phyloP scores from a whole-genome alignment of 148 eudicot species.

The Pharnaceum exiguum region DNA sequence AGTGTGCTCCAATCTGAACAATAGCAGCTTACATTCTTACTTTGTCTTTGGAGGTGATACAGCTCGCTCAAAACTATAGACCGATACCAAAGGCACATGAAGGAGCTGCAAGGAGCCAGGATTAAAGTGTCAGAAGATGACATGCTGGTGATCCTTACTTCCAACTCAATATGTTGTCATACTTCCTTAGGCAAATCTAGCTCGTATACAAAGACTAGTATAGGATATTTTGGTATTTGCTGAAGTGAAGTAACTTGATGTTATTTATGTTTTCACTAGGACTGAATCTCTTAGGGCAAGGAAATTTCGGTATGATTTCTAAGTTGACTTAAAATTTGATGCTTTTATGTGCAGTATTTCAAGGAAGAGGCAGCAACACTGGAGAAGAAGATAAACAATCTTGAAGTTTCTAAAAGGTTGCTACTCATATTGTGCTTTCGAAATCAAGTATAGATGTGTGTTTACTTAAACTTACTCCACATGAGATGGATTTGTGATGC shows the following conservation, averaged over 20 bases:
- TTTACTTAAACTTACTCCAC: too few species aligned
- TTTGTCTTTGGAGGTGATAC: constrained; percentile 19
- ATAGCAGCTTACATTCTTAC: not conserved
- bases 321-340: not conserved
- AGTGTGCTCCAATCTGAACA: not conserved
- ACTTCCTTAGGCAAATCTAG: too few species aligned
- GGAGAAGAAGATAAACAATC: constrained; percentile 34
- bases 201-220: too few species aligned
- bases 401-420: constrained; percentile 52
- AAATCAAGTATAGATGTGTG: too few species aligned
- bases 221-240: too few species aligned
- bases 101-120: constrained; percentile 17
- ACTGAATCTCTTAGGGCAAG: too few species aligned
- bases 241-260: too few species aligned
- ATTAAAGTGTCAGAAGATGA: constrained; percentile 15
- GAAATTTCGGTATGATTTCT: not conserved
- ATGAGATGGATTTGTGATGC: too few species aligned
- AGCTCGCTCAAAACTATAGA: constrained; percentile 44
- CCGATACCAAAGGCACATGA: constrained; percentile 39
- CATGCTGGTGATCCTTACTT: constrained; percentile 24
- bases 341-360: constrained; percentile 18
- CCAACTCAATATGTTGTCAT: not conserved
- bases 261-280: too few species aligned
- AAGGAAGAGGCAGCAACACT: constrained; percentile 39
- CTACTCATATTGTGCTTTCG: not conserved